Percentiles rank a stretch among this genome's conserved stretches.
Conservation (phyloP, 495 filamentous ascomycete species). For the Copromyces sp. region DNA sequence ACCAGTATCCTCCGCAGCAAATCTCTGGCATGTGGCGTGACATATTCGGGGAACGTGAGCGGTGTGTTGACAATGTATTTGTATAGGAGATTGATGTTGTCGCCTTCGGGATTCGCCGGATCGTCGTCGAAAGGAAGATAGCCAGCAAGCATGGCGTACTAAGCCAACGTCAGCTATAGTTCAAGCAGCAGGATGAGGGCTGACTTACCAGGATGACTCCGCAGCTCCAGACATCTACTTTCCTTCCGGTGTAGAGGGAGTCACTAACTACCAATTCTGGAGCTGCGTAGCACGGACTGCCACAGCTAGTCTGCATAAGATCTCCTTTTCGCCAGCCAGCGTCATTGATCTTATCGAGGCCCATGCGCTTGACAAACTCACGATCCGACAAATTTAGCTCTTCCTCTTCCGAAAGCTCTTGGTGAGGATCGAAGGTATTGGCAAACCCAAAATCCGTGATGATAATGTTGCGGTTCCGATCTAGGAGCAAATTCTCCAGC, state of each 20-base stretch:
- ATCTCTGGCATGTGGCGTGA: slow-evolving; percentile 93
- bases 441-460: slow-evolving; percentile 99
- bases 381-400: slow-evolving; percentile 78
- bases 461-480: slow-evolving; percentile 96
- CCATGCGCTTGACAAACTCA: slow-evolving; percentile 70
- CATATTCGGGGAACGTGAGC: slow-evolving; percentile 97
- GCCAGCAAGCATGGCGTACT: slow-evolving; percentile 99
- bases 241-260: slow-evolving; percentile 90
- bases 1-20: slow-evolving; percentile 87
- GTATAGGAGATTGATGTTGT: slow-evolving; percentile 98
- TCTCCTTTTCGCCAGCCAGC: slow-evolving; percentile 57
- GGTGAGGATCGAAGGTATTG: slow-evolving; percentile 85
- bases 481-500: slow-evolving; percentile 89
- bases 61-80: slow-evolving; percentile 98
- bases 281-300: slow-evolving; percentile 88
- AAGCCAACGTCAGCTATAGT: background rate
- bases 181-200: background rate
- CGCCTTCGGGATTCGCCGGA: slow-evolving; percentile 94
- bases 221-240: slow-evolving; percentile 99
- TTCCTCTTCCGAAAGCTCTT: slow-evolving; percentile 83
- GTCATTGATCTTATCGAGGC: slow-evolving; percentile 53
- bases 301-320: slow-evolving; percentile 75
- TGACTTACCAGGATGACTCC: slow-evolving; percentile 90
- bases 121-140: slow-evolving; percentile 99
- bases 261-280: slow-evolving; percentile 97